phyloP scores from a whole-genome alignment of 2,329 filamentous ascomycete genomes.

The Alternaria angustiovoidea region DNA sequence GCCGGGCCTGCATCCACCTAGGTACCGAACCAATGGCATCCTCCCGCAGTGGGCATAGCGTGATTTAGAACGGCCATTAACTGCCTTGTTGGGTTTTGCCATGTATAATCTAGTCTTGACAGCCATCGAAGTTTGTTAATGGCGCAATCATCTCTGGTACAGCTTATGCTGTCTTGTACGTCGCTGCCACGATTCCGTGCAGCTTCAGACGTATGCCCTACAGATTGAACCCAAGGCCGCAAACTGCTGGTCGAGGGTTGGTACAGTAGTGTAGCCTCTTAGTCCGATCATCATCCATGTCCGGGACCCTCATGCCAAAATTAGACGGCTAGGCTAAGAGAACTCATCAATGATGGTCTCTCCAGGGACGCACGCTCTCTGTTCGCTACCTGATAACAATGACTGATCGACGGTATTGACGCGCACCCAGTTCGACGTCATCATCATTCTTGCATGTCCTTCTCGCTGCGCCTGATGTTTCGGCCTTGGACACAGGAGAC shows the following conservation, averaged over 20 bases:
- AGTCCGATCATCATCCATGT: conserved; percentile 15
- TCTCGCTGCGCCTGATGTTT: conserved; percentile 22
- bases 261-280: conserved; percentile 9
- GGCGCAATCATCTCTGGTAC: neutral
- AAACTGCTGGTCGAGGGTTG: conserved; percentile 13
- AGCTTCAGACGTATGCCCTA: neutral
- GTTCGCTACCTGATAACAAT: conserved; percentile 13
- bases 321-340: conserved; percentile 16
- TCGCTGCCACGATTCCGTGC: conserved; percentile 2
- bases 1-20: conserved; percentile 12
- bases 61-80: conserved; percentile 1
- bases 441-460: neutral
- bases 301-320: conserved; percentile 25
- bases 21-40: conserved; percentile 17
- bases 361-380: conserved; percentile 2
- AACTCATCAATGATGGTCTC: conserved; percentile 1
- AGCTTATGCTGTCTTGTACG: conserved; percentile 4
- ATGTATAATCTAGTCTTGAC: conserved; percentile 1
- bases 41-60: conserved; percentile 20
- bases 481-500: conserved; percentile 7
- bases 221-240: conserved; percentile 5
- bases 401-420: conserved; percentile 1
- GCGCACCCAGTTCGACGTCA: conserved; percentile 5
- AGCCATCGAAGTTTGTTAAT: neutral
- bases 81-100: conserved; percentile 10